Base-by-base conservation (phyloP, 495 filamentous ascomycete species). In the Xylaria scruposa region DNA sequence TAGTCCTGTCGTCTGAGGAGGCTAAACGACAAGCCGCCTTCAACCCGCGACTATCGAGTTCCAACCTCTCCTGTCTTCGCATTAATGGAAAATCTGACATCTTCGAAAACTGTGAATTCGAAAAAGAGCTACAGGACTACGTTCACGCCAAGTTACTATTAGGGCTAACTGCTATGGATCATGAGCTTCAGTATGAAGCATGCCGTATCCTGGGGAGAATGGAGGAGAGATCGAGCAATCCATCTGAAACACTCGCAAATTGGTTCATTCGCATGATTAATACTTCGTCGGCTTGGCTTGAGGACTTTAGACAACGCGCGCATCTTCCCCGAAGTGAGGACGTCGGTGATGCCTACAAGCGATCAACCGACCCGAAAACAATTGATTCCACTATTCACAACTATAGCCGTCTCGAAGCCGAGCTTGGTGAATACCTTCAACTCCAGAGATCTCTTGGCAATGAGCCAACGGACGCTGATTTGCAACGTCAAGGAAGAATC, bases 401-500 rank as follows among this genome's bases (percentile, higher is more conserved):
- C 74, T 83, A 83, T 66, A 80, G 75, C 68, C 84, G 89, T n/a
- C 80, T 93, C 10, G 86, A 90, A 68, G 81, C 77, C 8, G 89
- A 90, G 76, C 83, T 93, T 42, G 86, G 81, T 15, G 83, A 85
- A 31, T 92, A 84, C 73, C 83, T 91, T 13, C 81, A 81, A 1
- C 75, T 80, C 13, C 84, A 88, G 72, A 75, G 83, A 17, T 72
- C 85, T 0, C 74, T 82, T 29, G 90, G 90, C 0, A 67, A 84
- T 42, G 79, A 86, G 49, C 90, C 89, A 6, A 86, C 85, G 38
- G 90, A 93, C 75, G 80, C 81, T 21, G 88, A 90, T 73, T 74
- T 93, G 44, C 91, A 92, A 78, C 83, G 81, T 21, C 83, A 91
- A 76, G 90, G 85, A 9, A 89, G 91, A 64, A 81, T 87, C 36